These are phyloP conservation scores for Paecilomyces sp. DNA, from an alignment of 2,329 filamentous ascomycete genomes.

Conservation along the genomic window DNA sequence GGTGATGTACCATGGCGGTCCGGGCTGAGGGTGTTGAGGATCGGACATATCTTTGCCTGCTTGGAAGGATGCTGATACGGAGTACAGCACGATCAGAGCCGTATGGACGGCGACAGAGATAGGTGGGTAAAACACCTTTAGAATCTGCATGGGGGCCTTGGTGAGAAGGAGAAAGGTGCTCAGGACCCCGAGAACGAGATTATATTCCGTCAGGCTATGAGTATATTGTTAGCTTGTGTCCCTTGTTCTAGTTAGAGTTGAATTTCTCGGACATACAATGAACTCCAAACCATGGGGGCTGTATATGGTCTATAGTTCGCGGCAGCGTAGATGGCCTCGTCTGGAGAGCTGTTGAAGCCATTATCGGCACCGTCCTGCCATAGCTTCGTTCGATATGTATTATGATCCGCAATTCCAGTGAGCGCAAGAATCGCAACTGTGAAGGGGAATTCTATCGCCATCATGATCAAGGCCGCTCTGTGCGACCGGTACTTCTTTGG, in stretches of 20 bases:
- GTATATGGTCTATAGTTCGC: slow-evolving; percentile 52
- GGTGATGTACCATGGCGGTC: slow-evolving; percentile 57
- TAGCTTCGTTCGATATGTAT: slow-evolving; percentile 54
- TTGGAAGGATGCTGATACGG: slow-evolving; percentile 50
- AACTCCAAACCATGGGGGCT: slow-evolving; percentile 53
- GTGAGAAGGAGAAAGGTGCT: slow-evolving; percentile 54
- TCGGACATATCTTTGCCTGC: slow-evolving; percentile 53
- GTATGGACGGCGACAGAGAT: slow-evolving; percentile 47
- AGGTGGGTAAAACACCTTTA: slow-evolving; percentile 52
- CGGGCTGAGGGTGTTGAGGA: slow-evolving; percentile 44
- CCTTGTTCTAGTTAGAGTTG: neutral
- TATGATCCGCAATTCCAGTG: slow-evolving; percentile 55
- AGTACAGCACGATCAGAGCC: slow-evolving; percentile 45
- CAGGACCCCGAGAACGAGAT: slow-evolving; percentile 54
- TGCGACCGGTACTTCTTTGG: slow-evolving; percentile 50
- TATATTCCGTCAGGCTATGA: slow-evolving; percentile 52
- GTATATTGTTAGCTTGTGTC: slow-evolving; percentile 4
- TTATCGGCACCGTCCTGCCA: slow-evolving; percentile 56
- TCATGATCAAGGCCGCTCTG: slow-evolving; percentile 44
- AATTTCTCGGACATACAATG: slow-evolving; percentile 41
- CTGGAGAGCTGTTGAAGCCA: slow-evolving; percentile 57
- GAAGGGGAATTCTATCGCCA: slow-evolving; percentile 50
- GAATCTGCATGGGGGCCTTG: slow-evolving; percentile 50
- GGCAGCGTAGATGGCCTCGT: slow-evolving; percentile 48
- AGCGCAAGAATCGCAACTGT: slow-evolving; percentile 52